Evolutionary conservation across 768 basidiomycete genomes (phyloP), one percentile per base, ranked within the genome.

Genomic region (Hypholoma sublateritium): DNA sequence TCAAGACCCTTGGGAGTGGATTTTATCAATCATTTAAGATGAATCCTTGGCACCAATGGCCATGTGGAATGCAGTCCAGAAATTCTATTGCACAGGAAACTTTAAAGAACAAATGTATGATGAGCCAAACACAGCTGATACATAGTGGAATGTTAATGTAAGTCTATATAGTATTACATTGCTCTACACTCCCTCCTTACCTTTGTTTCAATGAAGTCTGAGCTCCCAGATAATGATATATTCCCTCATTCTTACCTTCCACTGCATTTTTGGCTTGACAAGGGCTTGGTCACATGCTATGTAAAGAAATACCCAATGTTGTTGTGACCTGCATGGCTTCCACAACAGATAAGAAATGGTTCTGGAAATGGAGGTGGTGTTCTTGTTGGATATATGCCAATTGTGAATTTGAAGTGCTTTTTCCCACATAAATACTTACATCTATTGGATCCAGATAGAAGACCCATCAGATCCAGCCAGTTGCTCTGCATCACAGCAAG

Each of bases 341-440:
- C 70, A 42, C 19, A 60, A 24, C 16, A 60, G 5, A 70, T 73
- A 22, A 50, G 67, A 13, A 73, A 73, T 57, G 70, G 60, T 0
- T 70, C 71, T 19, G 71, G 71, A 11, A 72, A 72, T 57, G 71
- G 71, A 13, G 71, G 71, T 7, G 69, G 70, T 11, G 52, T 70
- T 13, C 58, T 73, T 0, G 5, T 71, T 12, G 66, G 67, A 11
- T 71, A 68, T 46, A 69, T 72, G 65, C 65, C 64, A 2, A 56
- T 62, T 19, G 71, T 72, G 56, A 43, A 56, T 59, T 32, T 7
- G 5, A 2, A 32, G 5, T 32, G 2, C 28, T 32, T 32, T 5
- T 32, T 42, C 50, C 43, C 17, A 19, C 7, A 44, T 35, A 34
- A 12, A 37, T 34, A 28, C 17, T n/a, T 58, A 41, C 22, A 28